Evolutionary conservation across 2,329 filamentous ascomycete species (phyloP).

Genomic region (Gnomoniopsis smithogilvyi): DNA sequence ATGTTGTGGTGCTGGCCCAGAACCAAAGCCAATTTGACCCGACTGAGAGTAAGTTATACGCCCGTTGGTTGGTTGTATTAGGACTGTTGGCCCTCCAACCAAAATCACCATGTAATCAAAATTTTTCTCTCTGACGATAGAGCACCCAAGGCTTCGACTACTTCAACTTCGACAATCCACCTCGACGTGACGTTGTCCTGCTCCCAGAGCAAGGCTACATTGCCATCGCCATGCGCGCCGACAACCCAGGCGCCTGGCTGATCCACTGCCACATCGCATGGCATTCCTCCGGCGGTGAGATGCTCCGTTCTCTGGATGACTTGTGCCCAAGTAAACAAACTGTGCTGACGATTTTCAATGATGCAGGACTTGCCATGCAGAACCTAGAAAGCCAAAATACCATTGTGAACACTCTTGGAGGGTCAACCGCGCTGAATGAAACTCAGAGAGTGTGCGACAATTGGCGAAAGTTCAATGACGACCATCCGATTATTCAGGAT

Average conservation of each 20-base stretch:
- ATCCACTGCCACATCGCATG: constrained; percentile 42
- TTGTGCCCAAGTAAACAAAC: too few relatives aligned
- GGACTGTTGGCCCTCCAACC: too few relatives aligned
- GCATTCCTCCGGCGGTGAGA: constrained; percentile 28
- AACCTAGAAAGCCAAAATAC: background rate
- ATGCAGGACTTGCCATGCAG: background rate
- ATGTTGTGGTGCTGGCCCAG: constrained; percentile 29
- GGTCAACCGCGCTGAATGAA: background rate
- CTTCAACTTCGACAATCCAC: constrained; percentile 32
- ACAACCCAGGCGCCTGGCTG: constrained; percentile 41
- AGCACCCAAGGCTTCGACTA: background rate
- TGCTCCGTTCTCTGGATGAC: too few relatives aligned
- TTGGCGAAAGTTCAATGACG: background rate
- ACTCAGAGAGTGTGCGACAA: background rate
- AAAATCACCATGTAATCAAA: too few relatives aligned
- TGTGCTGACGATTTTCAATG: background rate
- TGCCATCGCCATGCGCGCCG: constrained; percentile 34
- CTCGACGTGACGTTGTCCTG: constrained; percentile 34
- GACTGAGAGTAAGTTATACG: background rate
- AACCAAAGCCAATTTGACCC: constrained; percentile 16
- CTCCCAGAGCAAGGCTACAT: constrained; percentile 33
- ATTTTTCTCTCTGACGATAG: too few relatives aligned
- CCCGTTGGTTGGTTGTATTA: too few relatives aligned
- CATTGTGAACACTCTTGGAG: background rate
- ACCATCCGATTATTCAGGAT: background rate